Percentiles rank a stretch among this genome's conserved stretches.
Conservation (phyloP, 257 asterid genomes). For the Forsythia suspensa region DNA sequence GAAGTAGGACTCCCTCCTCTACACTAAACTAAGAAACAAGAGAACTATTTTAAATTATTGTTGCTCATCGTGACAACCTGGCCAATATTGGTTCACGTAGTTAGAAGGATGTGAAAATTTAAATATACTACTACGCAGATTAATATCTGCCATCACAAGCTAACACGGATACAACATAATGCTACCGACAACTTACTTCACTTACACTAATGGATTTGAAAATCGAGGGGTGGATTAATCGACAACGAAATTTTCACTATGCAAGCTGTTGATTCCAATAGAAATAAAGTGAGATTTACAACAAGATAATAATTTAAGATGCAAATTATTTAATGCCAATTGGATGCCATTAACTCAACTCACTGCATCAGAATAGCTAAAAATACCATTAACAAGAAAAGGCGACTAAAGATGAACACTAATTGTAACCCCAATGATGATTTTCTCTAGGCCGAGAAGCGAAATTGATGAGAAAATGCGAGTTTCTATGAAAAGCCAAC, state of each 20-base stretch:
- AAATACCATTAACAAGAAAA: slow-evolving; percentile 26
- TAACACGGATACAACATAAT: not conserved
- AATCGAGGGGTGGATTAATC: not conserved
- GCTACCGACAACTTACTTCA: slow-evolving; percentile 24
- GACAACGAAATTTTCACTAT: slow-evolving; percentile 25
- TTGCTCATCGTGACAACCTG: slow-evolving; percentile 42
- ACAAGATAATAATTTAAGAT: slow-evolving; percentile 11
- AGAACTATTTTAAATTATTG: slow-evolving; percentile 24
- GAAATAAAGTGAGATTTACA: slow-evolving; percentile 22
- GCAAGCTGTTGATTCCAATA: slow-evolving; percentile 20
- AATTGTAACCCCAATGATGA: slow-evolving; percentile 29
- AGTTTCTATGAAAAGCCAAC: slow-evolving; percentile 7
- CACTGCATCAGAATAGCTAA: slow-evolving; percentile 31
- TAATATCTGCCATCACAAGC: slow-evolving; percentile 12
- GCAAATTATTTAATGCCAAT: not conserved
- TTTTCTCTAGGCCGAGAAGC: slow-evolving; percentile 21
- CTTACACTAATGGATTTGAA: slow-evolving; percentile 24
- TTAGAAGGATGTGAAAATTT: not conserved
- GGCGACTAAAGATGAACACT: slow-evolving; percentile 10
- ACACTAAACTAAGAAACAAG: slow-evolving; percentile 37
- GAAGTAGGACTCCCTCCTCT: slow-evolving; percentile 29
- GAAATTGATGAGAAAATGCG: slow-evolving; percentile 21
- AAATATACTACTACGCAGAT: not conserved
- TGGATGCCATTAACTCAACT: slow-evolving; percentile 20
- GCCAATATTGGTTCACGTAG: slow-evolving; percentile 33